Conservation (phyloP, 371 early-diverging fungal genomes). For the Mortierella sp. region DNA sequence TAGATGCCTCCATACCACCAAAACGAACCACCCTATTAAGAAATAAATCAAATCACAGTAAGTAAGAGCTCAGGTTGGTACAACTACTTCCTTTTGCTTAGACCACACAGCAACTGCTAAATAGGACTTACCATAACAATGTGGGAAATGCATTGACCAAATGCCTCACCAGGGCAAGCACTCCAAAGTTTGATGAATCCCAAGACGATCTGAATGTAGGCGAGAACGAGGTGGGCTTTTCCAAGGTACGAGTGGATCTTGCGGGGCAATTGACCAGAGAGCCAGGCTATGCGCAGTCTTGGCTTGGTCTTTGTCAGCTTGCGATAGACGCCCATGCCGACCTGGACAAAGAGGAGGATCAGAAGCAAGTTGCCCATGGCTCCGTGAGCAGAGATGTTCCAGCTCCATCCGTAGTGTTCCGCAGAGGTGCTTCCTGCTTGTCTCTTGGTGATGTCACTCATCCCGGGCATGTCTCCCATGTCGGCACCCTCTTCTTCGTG, state of each 20-base stretch:
- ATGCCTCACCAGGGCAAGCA: conserved; percentile 48
- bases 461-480: conserved; percentile 12
- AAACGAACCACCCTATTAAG: conserved; percentile 47
- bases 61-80: not conserved
- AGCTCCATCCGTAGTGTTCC: conserved; percentile 47
- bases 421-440: conserved; percentile 49
- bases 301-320: conserved; percentile 38
- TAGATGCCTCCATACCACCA: conserved; percentile 58
- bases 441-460: conserved; percentile 30
- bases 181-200: conserved; percentile 42
- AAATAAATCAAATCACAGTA: not conserved
- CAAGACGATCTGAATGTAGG: conserved; percentile 47
- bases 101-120: not conserved
- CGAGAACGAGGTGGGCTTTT: conserved; percentile 37
- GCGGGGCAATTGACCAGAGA: conserved; percentile 19
- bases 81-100: not conserved
- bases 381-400: conserved; percentile 40
- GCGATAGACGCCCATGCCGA: conserved; percentile 52
- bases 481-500: not conserved
- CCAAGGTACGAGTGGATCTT: conserved; percentile 47
- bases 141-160: conserved; percentile 52
- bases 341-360: conserved; percentile 38
- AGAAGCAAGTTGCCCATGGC: conserved; percentile 42
- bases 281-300: conserved; percentile 32
- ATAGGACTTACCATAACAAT: conserved; percentile 48